Evolutionary conservation across 164 flowering plant species (phyloP).

Genomic region (Vitis rotundifolia): DNA sequence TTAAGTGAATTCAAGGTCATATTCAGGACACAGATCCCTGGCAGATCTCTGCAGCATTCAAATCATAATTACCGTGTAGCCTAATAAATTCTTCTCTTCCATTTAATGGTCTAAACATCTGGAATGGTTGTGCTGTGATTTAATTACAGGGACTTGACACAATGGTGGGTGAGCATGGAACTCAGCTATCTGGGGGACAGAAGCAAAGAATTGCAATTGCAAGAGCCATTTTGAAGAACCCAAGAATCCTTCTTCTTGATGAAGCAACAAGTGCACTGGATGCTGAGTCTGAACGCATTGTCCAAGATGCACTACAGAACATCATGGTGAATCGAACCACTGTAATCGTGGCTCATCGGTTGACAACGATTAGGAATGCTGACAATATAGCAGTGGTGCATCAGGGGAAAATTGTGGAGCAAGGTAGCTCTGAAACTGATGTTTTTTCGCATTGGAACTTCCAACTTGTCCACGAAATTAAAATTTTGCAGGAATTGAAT

Average conservation of each 20-base stretch:
- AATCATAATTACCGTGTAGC: no score
- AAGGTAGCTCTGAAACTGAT: conserved; percentile 40
- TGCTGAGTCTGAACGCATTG: conserved; percentile 65
- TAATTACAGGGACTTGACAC: conserved; percentile 65
- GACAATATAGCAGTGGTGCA: conserved; percentile 67
- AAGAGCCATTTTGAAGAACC: conserved; percentile 79
- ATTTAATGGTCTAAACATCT: no score
- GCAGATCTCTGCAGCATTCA: no score
- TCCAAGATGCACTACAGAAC: conserved; percentile 65
- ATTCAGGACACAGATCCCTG: no score
- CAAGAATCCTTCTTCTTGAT: conserved; percentile 75
- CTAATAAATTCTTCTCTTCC: no score
- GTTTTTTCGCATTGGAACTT: neutral
- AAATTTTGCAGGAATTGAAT: neutral
- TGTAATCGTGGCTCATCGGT: conserved; percentile 72
- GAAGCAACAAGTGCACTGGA: conserved; percentile 88
- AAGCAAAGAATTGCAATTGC: conserved; percentile 85
- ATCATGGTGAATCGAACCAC: conserved; percentile 66
- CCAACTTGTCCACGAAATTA: neutral
- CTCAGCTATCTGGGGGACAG: conserved; percentile 82
- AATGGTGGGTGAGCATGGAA: conserved; percentile 79
- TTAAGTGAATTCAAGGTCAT: no score
- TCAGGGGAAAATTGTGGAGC: conserved; percentile 65
- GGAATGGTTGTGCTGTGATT: neutral
- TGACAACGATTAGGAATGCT: conserved; percentile 66